Base-by-base conservation (phyloP, 495 filamentous ascomycete species). In the Aspergillus campestris region DNA sequence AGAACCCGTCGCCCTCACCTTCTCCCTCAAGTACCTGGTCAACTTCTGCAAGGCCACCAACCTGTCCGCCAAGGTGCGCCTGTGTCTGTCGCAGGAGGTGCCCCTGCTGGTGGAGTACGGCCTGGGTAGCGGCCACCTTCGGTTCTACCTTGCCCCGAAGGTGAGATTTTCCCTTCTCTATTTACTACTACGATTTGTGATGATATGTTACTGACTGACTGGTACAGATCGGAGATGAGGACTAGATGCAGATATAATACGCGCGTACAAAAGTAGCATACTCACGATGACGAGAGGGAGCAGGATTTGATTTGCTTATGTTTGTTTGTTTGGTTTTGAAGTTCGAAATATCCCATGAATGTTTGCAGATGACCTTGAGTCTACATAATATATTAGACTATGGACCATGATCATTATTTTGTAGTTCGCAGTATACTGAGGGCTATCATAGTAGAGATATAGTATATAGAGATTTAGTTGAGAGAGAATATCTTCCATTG, bases 71-170 rank as follows among this genome's bases (percentile, higher is more conserved):
- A 77, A 78, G 41, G 92, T 99, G 57, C 90, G 84, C 64, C 79
- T 99, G 54, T 90, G 86, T 69, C 77, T 99, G 40, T 95, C 89
- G 38, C 89, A 88, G 64, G 92, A 99, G 70, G 90, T 99, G 34
- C 92, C 92, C 15, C 81, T 99, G 55, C 72, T 96, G 44, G 92
- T 99, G 14, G 91, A 97, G 70, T 99, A 96, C 58, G 74, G 67
- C 38, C 73, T 97, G 48, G 85, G 83, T 50, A 88, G 81, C 72
- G 94, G 91, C 63, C 90, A 87, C 63, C 67, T 98, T 61, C 75
- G 94, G 51, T 99, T 96, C 80, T 99, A 96, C 67, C 81, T 99
- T 43, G 92, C 92, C 53, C 92, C 92, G 42, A 99, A 99, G 89
- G 86, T 88, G 69, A 38, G 75, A 66, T n/a, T 38, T 38, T 28